phyloP scores from a whole-genome alignment of 1,284 basidiomycete genomes.

The Neonothopanus nambi region DNA sequence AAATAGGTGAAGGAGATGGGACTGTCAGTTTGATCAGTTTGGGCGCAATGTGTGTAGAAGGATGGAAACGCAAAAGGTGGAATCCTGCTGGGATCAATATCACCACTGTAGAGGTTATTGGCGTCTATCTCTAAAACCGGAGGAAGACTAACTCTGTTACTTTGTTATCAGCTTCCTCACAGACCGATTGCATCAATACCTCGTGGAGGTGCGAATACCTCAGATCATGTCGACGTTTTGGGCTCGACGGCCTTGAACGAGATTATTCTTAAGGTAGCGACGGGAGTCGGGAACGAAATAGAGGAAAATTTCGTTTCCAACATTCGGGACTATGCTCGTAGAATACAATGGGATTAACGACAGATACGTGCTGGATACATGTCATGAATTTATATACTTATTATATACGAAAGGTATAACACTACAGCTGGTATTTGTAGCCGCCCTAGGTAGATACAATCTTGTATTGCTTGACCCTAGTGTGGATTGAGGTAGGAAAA shows the following conservation, averaged over 20 bases:
- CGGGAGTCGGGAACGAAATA: conserved; percentile 73
- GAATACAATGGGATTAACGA: conserved; percentile 75
- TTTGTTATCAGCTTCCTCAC: conserved; percentile 71
- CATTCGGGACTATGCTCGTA: conserved; percentile 76
- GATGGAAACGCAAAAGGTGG: conserved; percentile 90
- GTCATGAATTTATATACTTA: too few species aligned
- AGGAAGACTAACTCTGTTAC: background rate
- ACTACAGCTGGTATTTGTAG: too few species aligned
- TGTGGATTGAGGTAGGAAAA: too few species aligned
- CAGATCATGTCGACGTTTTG: conserved; percentile 93
- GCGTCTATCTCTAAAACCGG: conserved; percentile 1
- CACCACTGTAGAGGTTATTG: conserved; percentile 75
- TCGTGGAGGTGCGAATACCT: conserved; percentile 88
- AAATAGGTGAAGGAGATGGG: conserved; percentile 93
- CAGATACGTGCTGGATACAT: background rate
- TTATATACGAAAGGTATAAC: too few species aligned
- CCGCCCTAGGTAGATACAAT: too few species aligned
- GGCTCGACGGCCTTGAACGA: conserved; percentile 88
- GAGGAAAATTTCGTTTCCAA: conserved; percentile 76
- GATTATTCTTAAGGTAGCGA: conserved; percentile 86
- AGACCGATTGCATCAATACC: conserved; percentile 75
- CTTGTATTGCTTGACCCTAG: too few species aligned
- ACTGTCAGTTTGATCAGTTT: conserved; percentile 90
- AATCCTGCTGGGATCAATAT: conserved; percentile 91
- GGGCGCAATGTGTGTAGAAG: conserved; percentile 94